Evolutionary conservation across 768 basidiomycete species (phyloP).

Genomic region (Erythrobasidium yunnanense): DNA sequence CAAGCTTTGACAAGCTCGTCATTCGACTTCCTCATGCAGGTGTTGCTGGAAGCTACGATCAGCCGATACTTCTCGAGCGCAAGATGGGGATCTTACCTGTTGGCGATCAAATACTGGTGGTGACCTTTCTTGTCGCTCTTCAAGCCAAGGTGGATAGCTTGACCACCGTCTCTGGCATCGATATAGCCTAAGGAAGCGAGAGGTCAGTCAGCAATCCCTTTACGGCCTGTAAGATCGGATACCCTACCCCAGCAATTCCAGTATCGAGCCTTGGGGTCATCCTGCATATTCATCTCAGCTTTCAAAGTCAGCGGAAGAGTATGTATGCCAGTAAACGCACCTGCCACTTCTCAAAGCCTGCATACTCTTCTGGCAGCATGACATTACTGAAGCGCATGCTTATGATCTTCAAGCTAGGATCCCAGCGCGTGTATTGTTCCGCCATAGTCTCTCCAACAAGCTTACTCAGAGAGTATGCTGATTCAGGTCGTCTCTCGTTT

Average conservation of each 20-base stretch:
- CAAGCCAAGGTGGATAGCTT: constrained; percentile 30
- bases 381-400: constrained; percentile 34
- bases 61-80: too few relatives aligned
- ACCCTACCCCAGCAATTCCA: constrained; percentile 33
- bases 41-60: too few relatives aligned
- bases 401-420: constrained; percentile 35
- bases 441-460: constrained; percentile 35
- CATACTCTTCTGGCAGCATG: constrained; percentile 33
- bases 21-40: constrained; percentile 31
- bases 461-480: constrained; percentile 36
- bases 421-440: constrained; percentile 36
- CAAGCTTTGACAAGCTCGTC: constrained; percentile 31
- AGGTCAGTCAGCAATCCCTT: background rate
- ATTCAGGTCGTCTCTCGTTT: constrained; percentile 33
- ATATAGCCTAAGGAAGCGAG: constrained; percentile 25
- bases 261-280: constrained; percentile 29
- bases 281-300: background rate
- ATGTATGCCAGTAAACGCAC: background rate
- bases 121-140: constrained; percentile 30
- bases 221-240: constrained; percentile 8
- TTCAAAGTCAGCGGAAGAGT: background rate
- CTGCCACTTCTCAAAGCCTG: constrained; percentile 31
- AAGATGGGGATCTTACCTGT: too few relatives aligned
- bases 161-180: constrained; percentile 35
- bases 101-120: constrained; percentile 35